phyloP scores from a whole-genome alignment of 2,329 filamentous ascomycete species.

The Colletotrichum liriopes region DNA sequence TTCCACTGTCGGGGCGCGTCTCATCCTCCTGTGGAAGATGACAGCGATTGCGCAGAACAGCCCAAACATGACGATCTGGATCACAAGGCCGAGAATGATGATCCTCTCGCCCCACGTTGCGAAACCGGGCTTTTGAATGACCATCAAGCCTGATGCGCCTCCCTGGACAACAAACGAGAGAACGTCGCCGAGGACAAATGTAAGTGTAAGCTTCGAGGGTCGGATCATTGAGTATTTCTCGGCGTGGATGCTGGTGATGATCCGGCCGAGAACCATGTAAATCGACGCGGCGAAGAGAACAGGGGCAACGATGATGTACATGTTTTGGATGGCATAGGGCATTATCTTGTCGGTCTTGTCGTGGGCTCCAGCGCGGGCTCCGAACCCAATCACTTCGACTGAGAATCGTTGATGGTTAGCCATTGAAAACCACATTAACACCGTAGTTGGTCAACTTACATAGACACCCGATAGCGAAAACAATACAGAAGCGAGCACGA shows the following conservation, averaged over 20 bases:
- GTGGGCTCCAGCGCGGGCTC: slow-evolving; percentile 46
- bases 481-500: slow-evolving; percentile 62
- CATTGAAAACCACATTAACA: neutral
- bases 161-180: slow-evolving; percentile 53
- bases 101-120: slow-evolving; percentile 44
- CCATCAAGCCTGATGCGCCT: slow-evolving; percentile 50
- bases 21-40: slow-evolving; percentile 58
- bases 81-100: slow-evolving; percentile 68
- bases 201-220: slow-evolving; percentile 62
- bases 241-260: slow-evolving; percentile 57
- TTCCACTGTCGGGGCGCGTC: neutral
- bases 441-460: slow-evolving; percentile 50
- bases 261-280: slow-evolving; percentile 65
- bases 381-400: slow-evolving; percentile 57
- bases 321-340: slow-evolving; percentile 51
- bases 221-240: slow-evolving; percentile 53
- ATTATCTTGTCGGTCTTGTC: slow-evolving; percentile 46
- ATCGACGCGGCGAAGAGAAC: slow-evolving; percentile 64
- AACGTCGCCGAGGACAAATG: slow-evolving; percentile 69
- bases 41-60: slow-evolving; percentile 64
- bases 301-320: slow-evolving; percentile 53
- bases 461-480: slow-evolving; percentile 57
- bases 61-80: slow-evolving; percentile 70
- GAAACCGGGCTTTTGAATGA: slow-evolving; percentile 51
- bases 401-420: slow-evolving; percentile 44